phyloP scores from a whole-genome alignment of 495 filamentous ascomycete species.

The Endocarpon pusillum region DNA sequence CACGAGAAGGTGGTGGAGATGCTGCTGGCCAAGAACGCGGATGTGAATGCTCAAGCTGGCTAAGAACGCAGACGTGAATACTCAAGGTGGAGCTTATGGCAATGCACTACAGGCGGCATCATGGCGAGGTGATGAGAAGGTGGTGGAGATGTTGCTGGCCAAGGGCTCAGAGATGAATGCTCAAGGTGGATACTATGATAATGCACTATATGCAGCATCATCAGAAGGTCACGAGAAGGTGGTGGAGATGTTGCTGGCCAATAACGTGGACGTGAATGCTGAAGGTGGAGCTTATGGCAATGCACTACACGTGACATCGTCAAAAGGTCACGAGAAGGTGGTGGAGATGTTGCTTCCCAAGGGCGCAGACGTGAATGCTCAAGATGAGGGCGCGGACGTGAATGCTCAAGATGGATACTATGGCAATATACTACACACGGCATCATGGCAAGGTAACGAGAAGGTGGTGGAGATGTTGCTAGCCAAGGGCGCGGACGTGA shows the following conservation, averaged over 20 bases:
- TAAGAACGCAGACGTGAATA: conserved; percentile 23
- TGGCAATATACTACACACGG: conserved; percentile 9
- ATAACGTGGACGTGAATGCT: conserved; percentile 12
- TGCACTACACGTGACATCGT: conserved; percentile 19
- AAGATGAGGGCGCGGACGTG: no score
- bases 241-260: conserved; percentile 11
- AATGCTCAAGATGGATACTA: no score
- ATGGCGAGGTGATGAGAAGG: conserved; percentile 7
- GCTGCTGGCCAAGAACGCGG: conserved; percentile 21
- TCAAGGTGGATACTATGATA: conserved; percentile 7
- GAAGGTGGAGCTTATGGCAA: conserved; percentile 5
- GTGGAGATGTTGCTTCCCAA: conserved; percentile 2
- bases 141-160: conserved; percentile 15
- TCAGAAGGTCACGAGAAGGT: conserved; percentile 5
- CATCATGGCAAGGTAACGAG: conserved; percentile 10
- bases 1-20: conserved; percentile 15
- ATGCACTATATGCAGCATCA: conserved; percentile 11
- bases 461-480: conserved; percentile 16
- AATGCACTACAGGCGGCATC: conserved; percentile 21
- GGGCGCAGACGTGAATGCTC: conserved; percentile 3
- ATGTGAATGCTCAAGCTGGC: conserved; percentile 21
- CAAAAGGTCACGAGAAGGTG: conserved; percentile 9
- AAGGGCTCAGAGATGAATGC: conserved; percentile 12
- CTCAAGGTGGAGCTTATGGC: conserved; percentile 13
- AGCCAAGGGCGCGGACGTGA: conserved; percentile 10